These are phyloP conservation scores for Rhytidiadelphus loreus DNA, from an alignment of 225 moss, liverwort and hornwort species.

Conservation along the genomic window DNA sequence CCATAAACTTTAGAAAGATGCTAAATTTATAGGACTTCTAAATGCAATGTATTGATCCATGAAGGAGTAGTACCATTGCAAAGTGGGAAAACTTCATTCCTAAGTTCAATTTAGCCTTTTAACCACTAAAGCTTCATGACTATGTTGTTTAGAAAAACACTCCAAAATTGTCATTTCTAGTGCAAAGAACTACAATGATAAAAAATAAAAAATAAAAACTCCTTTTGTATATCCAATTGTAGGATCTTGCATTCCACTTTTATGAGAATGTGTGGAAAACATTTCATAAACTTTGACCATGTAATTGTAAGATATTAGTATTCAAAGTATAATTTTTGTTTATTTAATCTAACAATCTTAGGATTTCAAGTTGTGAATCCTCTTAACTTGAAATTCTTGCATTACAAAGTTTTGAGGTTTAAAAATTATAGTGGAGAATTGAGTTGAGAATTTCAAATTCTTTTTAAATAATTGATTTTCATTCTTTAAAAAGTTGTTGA, in stretches of 20 bases:
- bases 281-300: not conserved
- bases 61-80: not conserved
- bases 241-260: not conserved
- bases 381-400: no score
- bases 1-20: not conserved
- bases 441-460: not conserved
- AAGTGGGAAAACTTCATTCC: not conserved
- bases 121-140: rapidly evolving
- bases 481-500: not conserved
- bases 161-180: rapidly evolving
- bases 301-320: not conserved
- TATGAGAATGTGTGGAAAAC: not conserved
- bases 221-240: not conserved
- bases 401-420: no score
- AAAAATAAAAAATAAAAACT: no score
- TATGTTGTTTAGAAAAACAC: not conserved
- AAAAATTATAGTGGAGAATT: not conserved
- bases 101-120: not conserved
- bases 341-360: no score
- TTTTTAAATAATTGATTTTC: not conserved
- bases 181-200: not conserved
- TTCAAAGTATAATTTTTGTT: not conserved
- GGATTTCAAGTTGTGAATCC: no score
- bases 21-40: not conserved
- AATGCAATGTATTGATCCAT: not conserved